Base-by-base conservation (phyloP, 2,329 filamentous ascomycete species). In the Fusarium begoniae region DNA sequence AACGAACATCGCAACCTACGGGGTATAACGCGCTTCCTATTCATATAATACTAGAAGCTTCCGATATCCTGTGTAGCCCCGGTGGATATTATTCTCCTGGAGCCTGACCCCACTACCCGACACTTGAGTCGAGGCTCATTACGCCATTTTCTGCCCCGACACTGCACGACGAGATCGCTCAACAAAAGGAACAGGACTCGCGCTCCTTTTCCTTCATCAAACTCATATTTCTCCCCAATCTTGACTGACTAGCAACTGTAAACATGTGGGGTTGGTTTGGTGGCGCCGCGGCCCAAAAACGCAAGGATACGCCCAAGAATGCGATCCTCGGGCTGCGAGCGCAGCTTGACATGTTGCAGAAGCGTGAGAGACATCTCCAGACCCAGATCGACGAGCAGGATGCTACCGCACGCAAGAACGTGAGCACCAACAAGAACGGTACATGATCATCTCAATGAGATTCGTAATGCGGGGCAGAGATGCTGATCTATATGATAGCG, bases 331-430 rank as follows among this genome's bases (percentile, higher is more conserved):
- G 90, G 69, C 87, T 99, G 80, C 91, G 96, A 78, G 90, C 92
- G 80, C 96, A 98, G 86, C 89, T 98, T 50, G 96, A 98, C 79
- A 98, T 98, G 95, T 89, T 99, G 81, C 94, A 97, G 85, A 99
- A 99, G 89, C 90, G 96, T 69, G 95, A 98, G 87, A 93, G 90
- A 83, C 94, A 98, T 81, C 85, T 98, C 71, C 93, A 96, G 83
- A 93, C 89, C 73, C 95, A 97, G 86, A 98, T 98, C 87, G 92
- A 94, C 32, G 95, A 98, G 83, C 95, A 98, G 83, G 94, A 98
- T 79, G 89, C 89, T 43, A 89, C 97, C 75, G 96, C 96, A 50
- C 90, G 94, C 83, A 98, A 98, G 88, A 92, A 96, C 73, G 92
- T 98, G 63, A 84, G 75, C 79, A 89, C 92, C 68, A 98, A 98